Evolutionary conservation across 108 stramenopile genomes (phyloP).

Genomic region (Cyclotella choctawhatcheeana): DNA sequence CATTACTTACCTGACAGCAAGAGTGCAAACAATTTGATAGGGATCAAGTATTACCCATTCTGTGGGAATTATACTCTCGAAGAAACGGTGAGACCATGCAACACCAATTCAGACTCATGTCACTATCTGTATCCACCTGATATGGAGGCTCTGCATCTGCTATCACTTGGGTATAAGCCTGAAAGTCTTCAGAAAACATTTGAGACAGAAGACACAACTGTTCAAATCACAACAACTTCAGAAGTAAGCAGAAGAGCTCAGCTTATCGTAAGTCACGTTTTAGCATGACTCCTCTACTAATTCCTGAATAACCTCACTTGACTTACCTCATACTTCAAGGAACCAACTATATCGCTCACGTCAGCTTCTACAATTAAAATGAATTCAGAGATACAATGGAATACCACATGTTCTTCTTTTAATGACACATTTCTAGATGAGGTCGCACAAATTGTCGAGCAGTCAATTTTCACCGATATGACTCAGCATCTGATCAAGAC

Average conservation of each 20-base stretch:
- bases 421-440: too few relatives aligned
- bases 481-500: too few relatives aligned
- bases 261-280: not conserved
- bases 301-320: too few relatives aligned
- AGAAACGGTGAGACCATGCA: not conserved
- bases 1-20: not conserved
- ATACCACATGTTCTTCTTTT: too few relatives aligned
- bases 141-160: constrained; percentile 6
- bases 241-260: not conserved
- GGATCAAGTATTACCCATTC: constrained; percentile 7
- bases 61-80: constrained; percentile 10
- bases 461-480: too few relatives aligned
- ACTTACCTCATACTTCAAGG: too few relatives aligned
- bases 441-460: too few relatives aligned
- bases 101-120: not conserved
- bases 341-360: too few relatives aligned
- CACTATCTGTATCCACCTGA: constrained; percentile 10
- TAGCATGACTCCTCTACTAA: too few relatives aligned
- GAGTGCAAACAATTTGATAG: not conserved
- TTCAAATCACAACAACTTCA: not conserved
- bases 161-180: not conserved
- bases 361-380: too few relatives aligned
- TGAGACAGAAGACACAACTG: not conserved
- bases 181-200: not conserved
- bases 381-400: too few relatives aligned